These are phyloP conservation scores for Trichomonascus vanleenenianus DNA, from an alignment of 805 yeast genomes.

Conservation along the genomic window DNA sequence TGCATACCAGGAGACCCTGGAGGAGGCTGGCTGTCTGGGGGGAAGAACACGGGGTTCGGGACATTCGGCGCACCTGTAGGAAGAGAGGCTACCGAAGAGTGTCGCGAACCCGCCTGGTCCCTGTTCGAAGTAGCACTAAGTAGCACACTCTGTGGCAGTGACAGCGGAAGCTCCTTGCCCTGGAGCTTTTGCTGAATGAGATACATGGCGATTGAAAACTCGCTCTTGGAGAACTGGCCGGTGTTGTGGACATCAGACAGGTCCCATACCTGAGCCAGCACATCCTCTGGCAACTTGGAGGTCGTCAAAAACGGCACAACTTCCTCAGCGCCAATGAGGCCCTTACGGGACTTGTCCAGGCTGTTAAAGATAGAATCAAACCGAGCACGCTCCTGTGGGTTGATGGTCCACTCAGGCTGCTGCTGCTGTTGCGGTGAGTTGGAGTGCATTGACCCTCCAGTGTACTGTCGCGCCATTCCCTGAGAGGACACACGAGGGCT, in stretches of 20 bases:
- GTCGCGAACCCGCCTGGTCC: constrained; percentile 30
- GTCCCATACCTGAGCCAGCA: constrained; percentile 90
- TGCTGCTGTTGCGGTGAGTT: constrained; percentile 5
- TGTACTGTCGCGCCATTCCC: constrained; percentile 15
- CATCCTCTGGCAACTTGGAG: constrained; percentile 77
- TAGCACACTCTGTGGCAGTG: constrained; percentile 61
- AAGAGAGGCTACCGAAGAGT: constrained; percentile 6
- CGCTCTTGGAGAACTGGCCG: constrained; percentile 71
- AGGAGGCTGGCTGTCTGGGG: constrained; percentile 1
- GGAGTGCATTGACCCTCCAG: constrained; percentile 11
- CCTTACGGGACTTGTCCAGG: constrained; percentile 58
- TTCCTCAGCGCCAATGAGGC: constrained; percentile 63
- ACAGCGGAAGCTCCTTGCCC: constrained; percentile 71
- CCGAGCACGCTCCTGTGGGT: constrained; percentile 63
- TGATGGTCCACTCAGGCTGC: constrained; percentile 53
- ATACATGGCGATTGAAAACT: constrained; percentile 90
- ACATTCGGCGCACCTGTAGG: constrained; percentile 4
- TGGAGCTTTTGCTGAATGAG: constrained; percentile 77
- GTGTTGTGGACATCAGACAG: constrained; percentile 81
- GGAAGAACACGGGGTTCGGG: constrained; percentile 10
- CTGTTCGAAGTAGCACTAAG: constrained; percentile 13
- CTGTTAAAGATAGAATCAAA: constrained; percentile 74
- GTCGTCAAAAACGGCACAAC: constrained; percentile 86
- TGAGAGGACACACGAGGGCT: constrained; percentile 13
- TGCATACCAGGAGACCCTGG: background rate